Percentiles rank a stretch among this genome's conserved stretches.
phyloP scores from a whole-genome alignment of 768 basidiomycete genomes.

The Phylloporus sp. region DNA sequence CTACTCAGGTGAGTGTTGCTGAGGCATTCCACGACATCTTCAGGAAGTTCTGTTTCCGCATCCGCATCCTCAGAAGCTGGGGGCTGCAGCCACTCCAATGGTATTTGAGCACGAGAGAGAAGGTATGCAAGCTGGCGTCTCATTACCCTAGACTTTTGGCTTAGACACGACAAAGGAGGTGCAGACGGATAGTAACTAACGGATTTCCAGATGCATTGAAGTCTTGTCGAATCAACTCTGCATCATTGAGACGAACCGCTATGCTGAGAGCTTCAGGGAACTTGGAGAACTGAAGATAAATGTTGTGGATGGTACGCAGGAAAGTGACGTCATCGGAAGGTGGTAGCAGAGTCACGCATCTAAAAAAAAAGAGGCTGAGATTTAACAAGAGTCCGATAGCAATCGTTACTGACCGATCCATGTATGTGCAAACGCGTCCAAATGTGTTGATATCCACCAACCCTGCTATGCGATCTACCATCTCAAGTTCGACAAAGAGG shows the following conservation, averaged over 20 bases:
- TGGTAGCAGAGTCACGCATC: conserved; percentile 85
- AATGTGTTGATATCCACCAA: conserved; percentile 88
- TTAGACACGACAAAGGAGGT: not conserved
- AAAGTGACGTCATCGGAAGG: conserved; percentile 92
- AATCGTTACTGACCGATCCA: conserved; percentile 68
- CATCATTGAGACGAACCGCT: conserved; percentile 80
- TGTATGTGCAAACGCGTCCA: conserved; percentile 88
- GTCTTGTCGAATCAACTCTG: conserved; percentile 76
- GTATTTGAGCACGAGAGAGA: conserved; percentile 88
- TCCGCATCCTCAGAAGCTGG: conserved; percentile 47
- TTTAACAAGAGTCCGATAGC: not conserved
- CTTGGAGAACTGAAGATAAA: conserved; percentile 83
- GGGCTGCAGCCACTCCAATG: conserved; percentile 82
- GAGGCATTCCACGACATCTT: conserved; percentile 81
- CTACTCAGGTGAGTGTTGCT: conserved; percentile 81
- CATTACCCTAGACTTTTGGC: conserved; percentile 58
- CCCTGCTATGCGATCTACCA: conserved; percentile 70
- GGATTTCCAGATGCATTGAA: conserved; percentile 88
- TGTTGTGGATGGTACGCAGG: conserved; percentile 80
- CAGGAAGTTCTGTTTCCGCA: conserved; percentile 64
- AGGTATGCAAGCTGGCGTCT: conserved; percentile 92
- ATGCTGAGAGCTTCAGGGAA: conserved; percentile 90
- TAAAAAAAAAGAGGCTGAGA: conserved; percentile 20
- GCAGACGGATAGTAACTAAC: conserved; percentile 39
- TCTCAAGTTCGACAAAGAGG: conserved; percentile 89